These are phyloP conservation scores for Cyberlindnera euphorbiae DNA, from an alignment of 805 yeast genomes.

Conservation along the genomic window DNA sequence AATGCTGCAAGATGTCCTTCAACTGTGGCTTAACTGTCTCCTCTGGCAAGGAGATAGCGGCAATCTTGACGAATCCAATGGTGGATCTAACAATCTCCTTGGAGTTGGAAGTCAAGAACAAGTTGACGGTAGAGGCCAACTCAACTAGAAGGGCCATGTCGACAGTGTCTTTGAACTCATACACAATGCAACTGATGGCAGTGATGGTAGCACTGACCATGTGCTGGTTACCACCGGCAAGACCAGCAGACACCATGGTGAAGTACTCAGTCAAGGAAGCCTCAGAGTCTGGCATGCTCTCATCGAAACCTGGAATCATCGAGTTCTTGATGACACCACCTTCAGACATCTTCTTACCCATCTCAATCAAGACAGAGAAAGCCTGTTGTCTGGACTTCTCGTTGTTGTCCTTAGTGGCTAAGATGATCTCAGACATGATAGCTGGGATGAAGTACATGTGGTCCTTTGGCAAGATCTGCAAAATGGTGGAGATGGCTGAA, in stretches of 20 bases:
- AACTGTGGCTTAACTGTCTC: conserved; percentile 67
- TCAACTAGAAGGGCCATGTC: conserved; percentile 61
- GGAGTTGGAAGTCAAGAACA: conserved; percentile 84
- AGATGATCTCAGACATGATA: conserved; percentile 78
- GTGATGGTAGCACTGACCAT: conserved; percentile 97
- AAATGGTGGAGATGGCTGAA: conserved; percentile 55
- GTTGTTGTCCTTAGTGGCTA: conserved; percentile 87
- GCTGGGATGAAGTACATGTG: conserved; percentile 77
- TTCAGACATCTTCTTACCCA: conserved; percentile 69
- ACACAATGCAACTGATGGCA: conserved; percentile 79
- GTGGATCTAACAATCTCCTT: conserved; percentile 93
- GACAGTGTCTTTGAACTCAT: conserved; percentile 72
- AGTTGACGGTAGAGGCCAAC: conserved; percentile 78
- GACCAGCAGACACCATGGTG: conserved; percentile 93
- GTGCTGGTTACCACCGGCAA: conserved; percentile 89
- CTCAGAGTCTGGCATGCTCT: conserved; percentile 52
- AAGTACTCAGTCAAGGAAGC: conserved; percentile 79
- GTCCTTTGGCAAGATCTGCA: conserved; percentile 56
- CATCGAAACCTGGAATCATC: conserved; percentile 62
- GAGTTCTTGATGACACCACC: conserved; percentile 66
- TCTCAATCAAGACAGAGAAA: conserved; percentile 65
- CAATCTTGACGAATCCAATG: conserved; percentile 90
- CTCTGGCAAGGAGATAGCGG: conserved; percentile 75
- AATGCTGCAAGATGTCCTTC: conserved; percentile 58
- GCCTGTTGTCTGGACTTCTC: conserved; percentile 86